A percentile compares a stretch with the other conserved stretches of the same genome.
These are phyloP conservation scores for Petrea volubilis DNA, from an alignment of 257 asterid species.

Conservation along the genomic window DNA sequence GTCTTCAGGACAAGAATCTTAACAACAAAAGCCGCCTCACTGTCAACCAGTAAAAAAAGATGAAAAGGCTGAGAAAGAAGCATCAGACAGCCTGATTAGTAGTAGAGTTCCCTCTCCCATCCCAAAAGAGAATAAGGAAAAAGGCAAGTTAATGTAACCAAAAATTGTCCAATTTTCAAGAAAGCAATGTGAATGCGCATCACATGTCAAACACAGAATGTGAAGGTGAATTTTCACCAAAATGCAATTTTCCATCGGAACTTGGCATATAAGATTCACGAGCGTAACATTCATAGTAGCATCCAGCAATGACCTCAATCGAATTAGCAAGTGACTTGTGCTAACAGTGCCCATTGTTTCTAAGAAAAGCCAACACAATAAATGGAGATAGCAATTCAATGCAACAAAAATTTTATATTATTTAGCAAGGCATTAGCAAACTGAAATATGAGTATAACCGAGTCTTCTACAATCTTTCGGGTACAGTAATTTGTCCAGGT, in stretches of 20 bases:
- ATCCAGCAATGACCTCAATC: neutral
- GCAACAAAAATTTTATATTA: neutral
- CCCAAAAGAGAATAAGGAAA: neutral
- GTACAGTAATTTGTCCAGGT: neutral
- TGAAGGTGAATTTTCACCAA: neutral
- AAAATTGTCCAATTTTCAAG: neutral
- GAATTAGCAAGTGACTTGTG: neutral
- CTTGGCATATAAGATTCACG: neutral
- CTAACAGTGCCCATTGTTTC: neutral
- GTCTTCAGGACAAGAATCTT: neutral
- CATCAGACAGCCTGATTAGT: neutral
- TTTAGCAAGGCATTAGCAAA: neutral
- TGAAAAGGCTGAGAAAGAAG: neutral
- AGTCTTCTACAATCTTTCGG: neutral
- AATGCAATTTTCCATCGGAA: neutral
- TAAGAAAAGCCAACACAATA: neutral
- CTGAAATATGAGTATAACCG: neutral
- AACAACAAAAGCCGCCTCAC: neutral
- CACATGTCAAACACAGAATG: neutral
- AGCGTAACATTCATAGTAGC: neutral
- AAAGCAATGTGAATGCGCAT: neutral
- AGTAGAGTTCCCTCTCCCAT: neutral
- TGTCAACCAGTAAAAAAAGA: neutral
- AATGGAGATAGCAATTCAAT: neutral
- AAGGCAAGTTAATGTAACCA: neutral